Percentiles rank a stretch among this genome's conserved stretches.
Evolutionary conservation across 768 basidiomycete species (phyloP).

Genomic region (Termitomyces sp.): DNA sequence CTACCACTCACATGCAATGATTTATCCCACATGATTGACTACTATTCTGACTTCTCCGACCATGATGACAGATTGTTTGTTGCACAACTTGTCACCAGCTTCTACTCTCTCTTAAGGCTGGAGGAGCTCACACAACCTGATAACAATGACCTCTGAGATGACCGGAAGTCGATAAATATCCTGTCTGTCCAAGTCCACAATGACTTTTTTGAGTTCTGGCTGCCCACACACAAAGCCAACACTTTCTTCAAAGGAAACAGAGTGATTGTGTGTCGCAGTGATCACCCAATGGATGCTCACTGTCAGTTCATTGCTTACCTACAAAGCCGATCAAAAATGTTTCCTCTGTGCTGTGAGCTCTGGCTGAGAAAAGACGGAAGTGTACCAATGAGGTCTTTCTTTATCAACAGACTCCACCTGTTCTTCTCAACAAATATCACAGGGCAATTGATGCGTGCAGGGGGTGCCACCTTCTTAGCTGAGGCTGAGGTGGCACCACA

Average conservation of each 20-base stretch:
- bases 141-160: slow-evolving; percentile 2
- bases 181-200: neutral
- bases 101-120: slow-evolving; percentile 21
- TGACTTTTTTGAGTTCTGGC: slow-evolving; percentile 1
- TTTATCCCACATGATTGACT: neutral
- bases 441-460: slow-evolving; percentile 36
- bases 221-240: slow-evolving; percentile 22
- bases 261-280: slow-evolving; percentile 2
- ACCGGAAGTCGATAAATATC: neutral
- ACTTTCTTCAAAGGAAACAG: slow-evolving; percentile 17
- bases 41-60: neutral
- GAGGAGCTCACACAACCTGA: slow-evolving; percentile 26
- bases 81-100: slow-evolving; percentile 20
- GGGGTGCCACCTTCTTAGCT: slow-evolving; percentile 33
- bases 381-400: slow-evolving; percentile 14
- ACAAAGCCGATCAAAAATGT: neutral
- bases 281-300: neutral
- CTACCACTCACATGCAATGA: slow-evolving; percentile 13
- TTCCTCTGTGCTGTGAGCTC: slow-evolving; percentile 2
- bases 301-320: slow-evolving; percentile 1
- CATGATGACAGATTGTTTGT: slow-evolving; percentile 27
- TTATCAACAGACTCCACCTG: slow-evolving; percentile 5
- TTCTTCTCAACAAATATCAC: slow-evolving; percentile 13
- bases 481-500: slow-evolving; percentile 20
- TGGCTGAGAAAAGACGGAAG: slow-evolving; percentile 13